A percentile compares a stretch with the other conserved stretches of the same genome.
Conservation (phyloP, 192 early-diverging fungal species). For the Mortierella alpina region DNA sequence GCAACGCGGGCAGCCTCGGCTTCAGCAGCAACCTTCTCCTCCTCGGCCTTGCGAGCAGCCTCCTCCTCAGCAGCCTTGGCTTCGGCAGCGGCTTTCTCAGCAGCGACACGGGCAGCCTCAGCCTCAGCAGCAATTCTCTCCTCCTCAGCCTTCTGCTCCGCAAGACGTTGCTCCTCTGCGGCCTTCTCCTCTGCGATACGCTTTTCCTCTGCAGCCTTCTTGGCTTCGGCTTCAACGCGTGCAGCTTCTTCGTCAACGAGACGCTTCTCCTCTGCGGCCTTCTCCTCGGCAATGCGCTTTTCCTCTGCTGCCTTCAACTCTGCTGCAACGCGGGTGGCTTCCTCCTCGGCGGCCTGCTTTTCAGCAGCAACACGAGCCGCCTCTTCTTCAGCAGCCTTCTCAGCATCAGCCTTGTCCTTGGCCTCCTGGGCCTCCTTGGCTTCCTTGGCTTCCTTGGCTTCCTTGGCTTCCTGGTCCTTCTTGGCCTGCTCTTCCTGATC, state of each 20-base stretch:
- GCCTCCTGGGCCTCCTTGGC: slow-evolving; percentile 2
- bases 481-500: background rate
- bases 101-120: slow-evolving; percentile 1
- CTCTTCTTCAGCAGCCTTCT: slow-evolving; percentile 9
- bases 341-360: slow-evolving; percentile 14
- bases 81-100: background rate
- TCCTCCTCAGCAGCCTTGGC: slow-evolving; percentile 5
- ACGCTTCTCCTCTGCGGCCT: slow-evolving; percentile 18
- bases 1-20: slow-evolving; percentile 20
- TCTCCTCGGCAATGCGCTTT: slow-evolving; percentile 5
- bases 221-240: slow-evolving; percentile 17
- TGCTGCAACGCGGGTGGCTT: slow-evolving; percentile 8
- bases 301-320: slow-evolving; percentile 10
- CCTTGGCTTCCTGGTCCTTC: slow-evolving; percentile 2
- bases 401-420: slow-evolving; percentile 6
- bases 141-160: slow-evolving; percentile 13
- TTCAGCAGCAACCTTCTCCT: slow-evolving; percentile 22
- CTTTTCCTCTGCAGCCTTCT: slow-evolving; percentile 22
- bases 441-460: background rate
- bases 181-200: slow-evolving; percentile 13
- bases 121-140: slow-evolving; percentile 10
- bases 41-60: slow-evolving; percentile 15
- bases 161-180: background rate
- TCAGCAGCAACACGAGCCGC: slow-evolving; percentile 11
- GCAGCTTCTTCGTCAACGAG: slow-evolving; percentile 11